Base-by-base conservation (phyloP, 768 basidiomycete species). In the Naganishia kalamii region DNA sequence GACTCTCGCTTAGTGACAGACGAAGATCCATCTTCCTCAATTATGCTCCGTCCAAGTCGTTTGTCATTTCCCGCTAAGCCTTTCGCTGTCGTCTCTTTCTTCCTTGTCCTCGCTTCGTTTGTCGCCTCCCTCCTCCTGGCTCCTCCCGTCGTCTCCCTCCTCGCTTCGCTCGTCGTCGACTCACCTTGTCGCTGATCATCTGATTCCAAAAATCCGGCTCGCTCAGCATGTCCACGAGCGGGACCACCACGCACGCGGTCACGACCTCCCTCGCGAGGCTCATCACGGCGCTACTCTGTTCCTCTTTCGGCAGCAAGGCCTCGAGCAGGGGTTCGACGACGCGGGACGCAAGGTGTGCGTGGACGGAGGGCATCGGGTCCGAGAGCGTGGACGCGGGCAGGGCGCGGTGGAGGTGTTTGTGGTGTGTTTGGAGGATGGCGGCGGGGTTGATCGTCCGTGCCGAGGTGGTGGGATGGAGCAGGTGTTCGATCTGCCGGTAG, bases 181-280 rank as follows among this genome's bases (percentile, higher is more conserved):
- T 3, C 79, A 75, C 92, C 93, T 80, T 90, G 85, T 57, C 54
- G 30, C 79, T 92, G 87, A 77, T 97, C 93, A 54, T 97, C 65
- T 85, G 82, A 79, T 99, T 99, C 92, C 92, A 97, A 69, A 96
- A 96, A 77, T 99, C 96, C 4, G 92, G 90, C 76, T 99, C 96
- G 30, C 88, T 83, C 37, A 97, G 74, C 87, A 94, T 90, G 52
- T 97, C 90, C 82, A 94, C 86, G 61, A 94, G 77, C 13, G 94
- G 92, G 72, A 88, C 86, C 43, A 97, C 73, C 3, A 94, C 85
- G 1, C 87, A 81, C 73, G 90, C 93, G 4, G 88, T 84, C 0
- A 88, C 81, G 69, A 97, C 84, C 79, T 99, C 96, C 49, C 91
- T 81, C 3, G 86, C 85, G 17, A 89, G 85, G 40, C 88, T 84